Conservation (phyloP, 1,284 basidiomycete genomes). For the Cryptococcus sp. region DNA sequence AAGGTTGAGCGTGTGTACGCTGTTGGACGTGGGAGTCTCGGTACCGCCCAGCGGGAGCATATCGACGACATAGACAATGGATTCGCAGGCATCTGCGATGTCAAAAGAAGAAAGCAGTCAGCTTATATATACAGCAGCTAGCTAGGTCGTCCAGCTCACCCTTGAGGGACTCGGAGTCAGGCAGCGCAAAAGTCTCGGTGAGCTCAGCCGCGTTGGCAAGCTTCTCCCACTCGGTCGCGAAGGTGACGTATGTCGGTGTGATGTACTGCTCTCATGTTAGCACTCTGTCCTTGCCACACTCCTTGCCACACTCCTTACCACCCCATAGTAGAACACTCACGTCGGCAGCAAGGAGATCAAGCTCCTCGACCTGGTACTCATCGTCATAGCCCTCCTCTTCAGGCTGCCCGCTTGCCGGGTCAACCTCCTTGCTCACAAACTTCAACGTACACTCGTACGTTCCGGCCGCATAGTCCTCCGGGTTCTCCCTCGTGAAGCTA, state of each 20-base stretch:
- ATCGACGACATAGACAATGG: slow-evolving; percentile 64
- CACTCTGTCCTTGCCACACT: neutral
- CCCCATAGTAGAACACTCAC: slow-evolving; percentile 23
- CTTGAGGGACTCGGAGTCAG: slow-evolving; percentile 89
- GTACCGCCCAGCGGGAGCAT: slow-evolving; percentile 95
- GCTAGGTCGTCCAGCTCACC: slow-evolving; percentile 64
- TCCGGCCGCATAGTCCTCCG: slow-evolving; percentile 72
- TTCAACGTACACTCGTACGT: slow-evolving; percentile 93
- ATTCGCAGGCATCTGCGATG: slow-evolving; percentile 38
- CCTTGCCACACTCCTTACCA: slow-evolving; percentile 49
- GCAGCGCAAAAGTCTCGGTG: slow-evolving; percentile 92
- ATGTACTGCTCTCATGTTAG: slow-evolving; percentile 61
- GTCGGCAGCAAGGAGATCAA: slow-evolving; percentile 84
- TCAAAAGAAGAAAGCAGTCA: neutral
- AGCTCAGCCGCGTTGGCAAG: slow-evolving; percentile 68
- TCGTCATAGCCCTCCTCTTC: slow-evolving; percentile 98
- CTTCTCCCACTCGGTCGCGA: slow-evolving; percentile 92
- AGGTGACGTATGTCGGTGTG: slow-evolving; percentile 84
- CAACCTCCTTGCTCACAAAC: slow-evolving; percentile 96
- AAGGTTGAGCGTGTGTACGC: slow-evolving; percentile 91
- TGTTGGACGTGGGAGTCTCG: slow-evolving; percentile 71
- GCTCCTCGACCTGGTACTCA: slow-evolving; percentile 95
- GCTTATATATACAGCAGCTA: slow-evolving; percentile 77
- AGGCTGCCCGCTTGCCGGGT: slow-evolving; percentile 92
- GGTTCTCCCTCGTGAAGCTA: slow-evolving; percentile 79